Base-by-base conservation (phyloP, 257 asterid species). In the Mitragyna speciosa region DNA sequence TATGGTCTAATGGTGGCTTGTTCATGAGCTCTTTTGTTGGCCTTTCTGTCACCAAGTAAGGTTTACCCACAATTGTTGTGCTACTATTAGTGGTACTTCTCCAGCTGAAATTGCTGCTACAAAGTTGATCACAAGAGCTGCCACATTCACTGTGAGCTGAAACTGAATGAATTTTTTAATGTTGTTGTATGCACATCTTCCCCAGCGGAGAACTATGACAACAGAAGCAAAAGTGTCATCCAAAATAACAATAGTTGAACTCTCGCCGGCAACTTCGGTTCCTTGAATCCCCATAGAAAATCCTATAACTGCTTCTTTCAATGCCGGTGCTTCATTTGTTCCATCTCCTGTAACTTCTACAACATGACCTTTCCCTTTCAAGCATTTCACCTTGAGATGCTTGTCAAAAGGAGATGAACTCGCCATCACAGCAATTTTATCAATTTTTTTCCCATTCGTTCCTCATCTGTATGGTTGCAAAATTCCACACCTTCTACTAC, bases 301-400 rank as follows among this genome's bases (percentile, higher is more conserved):
- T 5, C 95, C 93, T 66, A 93, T 82, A 28, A 91, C 97, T 4
- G 96, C 92, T 79, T 90, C 97, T 49, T 88, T 87, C 19, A 93
- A 36, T 24, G 96, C 93, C 11, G 93, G 92, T 2, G 96, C 93
- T 54, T 93, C 96, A 1, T 92, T 90, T 24, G 92, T 87, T 26
- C 94, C 93, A 58, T 91, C 95, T 0, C 97, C 97, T 0, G 94
- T 92, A 7, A 92, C 94, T 6, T 96, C 98, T 12, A 93, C 98
- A 0, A 93, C 93, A 22, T 89, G 92, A 31, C 95, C 97, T 70
- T 81, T 87, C 85, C 72, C 77, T 69, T 79, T 90, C 33, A 92
- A 84, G 86, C 92, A 88, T 31, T 90, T 90, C 36, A 93, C 97
- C 96, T 92, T 87, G 30, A 93, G 54, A 20, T 88, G 94, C 82